Evolutionary conservation across 352 stramenopile genomes (phyloP).

Genomic region (Phytopythium montanum): DNA sequence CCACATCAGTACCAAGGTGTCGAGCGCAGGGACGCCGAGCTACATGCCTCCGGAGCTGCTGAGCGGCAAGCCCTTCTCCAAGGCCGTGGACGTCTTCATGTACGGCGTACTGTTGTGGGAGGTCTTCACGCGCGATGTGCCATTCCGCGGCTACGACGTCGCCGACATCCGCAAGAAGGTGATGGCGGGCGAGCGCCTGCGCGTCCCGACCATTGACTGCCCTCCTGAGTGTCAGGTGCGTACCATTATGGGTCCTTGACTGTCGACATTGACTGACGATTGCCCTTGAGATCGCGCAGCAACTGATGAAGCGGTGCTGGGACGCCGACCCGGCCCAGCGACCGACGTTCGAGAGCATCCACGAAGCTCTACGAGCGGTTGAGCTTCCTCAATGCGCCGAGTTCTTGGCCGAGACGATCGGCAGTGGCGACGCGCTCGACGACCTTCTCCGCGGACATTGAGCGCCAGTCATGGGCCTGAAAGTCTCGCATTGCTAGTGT

Average conservation of each 20-base stretch:
- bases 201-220: slow-evolving; percentile 70
- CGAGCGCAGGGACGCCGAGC: slow-evolving; percentile 83
- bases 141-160: slow-evolving; percentile 72
- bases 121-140: slow-evolving; percentile 78
- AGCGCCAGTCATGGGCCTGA: background rate
- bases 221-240: slow-evolving; percentile 47
- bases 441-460: slow-evolving; percentile 39
- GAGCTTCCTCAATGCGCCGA: slow-evolving; percentile 26
- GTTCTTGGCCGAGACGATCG: slow-evolving; percentile 25
- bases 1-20: slow-evolving; percentile 60
- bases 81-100: slow-evolving; percentile 91
- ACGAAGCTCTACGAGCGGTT: slow-evolving; percentile 34
- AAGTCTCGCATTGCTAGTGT: background rate
- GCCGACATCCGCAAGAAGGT: slow-evolving; percentile 72
- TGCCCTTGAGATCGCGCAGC: slow-evolving; percentile 13
- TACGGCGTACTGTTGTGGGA: slow-evolving; percentile 93
- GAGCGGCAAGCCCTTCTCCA: slow-evolving; percentile 77
- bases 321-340: slow-evolving; percentile 42
- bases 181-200: slow-evolving; percentile 64
- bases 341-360: slow-evolving; percentile 59
- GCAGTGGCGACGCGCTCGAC: slow-evolving; percentile 60
- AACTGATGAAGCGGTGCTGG: slow-evolving; percentile 71
- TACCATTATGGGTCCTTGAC: background rate
- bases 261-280: background rate
- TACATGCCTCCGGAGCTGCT: slow-evolving; percentile 91